Evolutionary conservation across 2,329 filamentous ascomycete genomes (phyloP).

Genomic region (Alternaria sp.): DNA sequence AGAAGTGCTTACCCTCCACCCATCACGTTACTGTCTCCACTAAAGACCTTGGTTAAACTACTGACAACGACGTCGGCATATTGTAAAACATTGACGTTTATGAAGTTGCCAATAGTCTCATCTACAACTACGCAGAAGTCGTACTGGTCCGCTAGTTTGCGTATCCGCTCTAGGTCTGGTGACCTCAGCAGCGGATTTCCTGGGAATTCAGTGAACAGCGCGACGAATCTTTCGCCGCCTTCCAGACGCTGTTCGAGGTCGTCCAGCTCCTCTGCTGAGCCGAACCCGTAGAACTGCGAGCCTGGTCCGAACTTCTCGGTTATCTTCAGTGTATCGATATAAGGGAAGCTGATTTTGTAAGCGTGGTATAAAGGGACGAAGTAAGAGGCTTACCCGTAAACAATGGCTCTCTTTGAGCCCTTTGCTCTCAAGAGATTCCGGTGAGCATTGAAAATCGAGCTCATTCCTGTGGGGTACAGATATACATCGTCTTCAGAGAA

Average conservation of each 20-base stretch:
- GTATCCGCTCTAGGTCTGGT: conserved; percentile 84
- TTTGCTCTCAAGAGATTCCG: conserved; percentile 72
- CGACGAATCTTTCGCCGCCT: conserved; percentile 78
- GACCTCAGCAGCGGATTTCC: conserved; percentile 88
- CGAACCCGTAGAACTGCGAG: conserved; percentile 85
- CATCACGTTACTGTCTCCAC: conserved; percentile 98
- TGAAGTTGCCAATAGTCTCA: conserved; percentile 95
- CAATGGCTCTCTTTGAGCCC: conserved; percentile 77
- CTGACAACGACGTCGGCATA: conserved; percentile 92
- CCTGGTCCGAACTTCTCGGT: conserved; percentile 93
- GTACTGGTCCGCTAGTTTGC: conserved; percentile 78
- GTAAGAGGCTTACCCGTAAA: conserved; percentile 68
- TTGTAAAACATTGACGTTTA: conserved; percentile 92
- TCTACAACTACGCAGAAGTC: conserved; percentile 92
- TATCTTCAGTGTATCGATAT: conserved; percentile 95
- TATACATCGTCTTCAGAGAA: conserved; percentile 89
- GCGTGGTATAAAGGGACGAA: not conserved
- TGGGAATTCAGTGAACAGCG: conserved; percentile 93
- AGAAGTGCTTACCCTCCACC: conserved; percentile 69
- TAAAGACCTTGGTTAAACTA: conserved; percentile 96
- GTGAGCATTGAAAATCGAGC: conserved; percentile 90
- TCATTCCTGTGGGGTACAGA: conserved; percentile 91
- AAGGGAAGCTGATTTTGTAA: conserved; percentile 71
- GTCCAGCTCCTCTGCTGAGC: conserved; percentile 79
- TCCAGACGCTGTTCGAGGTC: conserved; percentile 78